Evolutionary conservation across 495 filamentous ascomycete species (phyloP), one percentile per base, ranked within the genome.

Genomic region (Penicillium cosmopolitanum): DNA sequence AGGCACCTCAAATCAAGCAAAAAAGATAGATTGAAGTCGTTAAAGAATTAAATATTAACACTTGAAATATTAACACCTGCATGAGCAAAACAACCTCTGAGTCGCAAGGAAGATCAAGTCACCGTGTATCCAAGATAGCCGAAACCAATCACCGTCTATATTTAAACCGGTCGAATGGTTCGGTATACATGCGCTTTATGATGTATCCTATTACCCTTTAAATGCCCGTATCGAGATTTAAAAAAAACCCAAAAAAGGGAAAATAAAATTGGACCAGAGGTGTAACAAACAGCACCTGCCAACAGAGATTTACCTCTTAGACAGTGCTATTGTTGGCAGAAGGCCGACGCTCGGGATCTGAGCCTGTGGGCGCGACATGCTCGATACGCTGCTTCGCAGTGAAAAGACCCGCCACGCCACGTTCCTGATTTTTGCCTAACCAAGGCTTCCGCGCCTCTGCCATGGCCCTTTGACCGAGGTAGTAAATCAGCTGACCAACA

Each of bases 381-480:
- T 91, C 77, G 46, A 90, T 86, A 81, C 86, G 89, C 69, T 86
- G 78, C 81, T 88, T 95, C 55, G 95, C 95, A 19, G 95, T 98
- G 31, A 93, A 94, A 43, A 96, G 61, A 13, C 95, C 95, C 13
- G 81, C 84, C 44, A 96, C 80, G 25, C 95, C 95, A 5, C 81
- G 73, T 67, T 93, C 87, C 82, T 98, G 95, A 62, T 90, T 85
- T 51, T 82, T 76, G 2, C 95, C 95, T 38, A 98, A 74, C 95
- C 95, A 98, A 5, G 95, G 95, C 82, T 98, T 98, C 73, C 86
- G 87, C 40, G 88, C 85, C 72, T 98, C 95, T n/a, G 92, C 95
- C 47, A 97, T 73, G 1, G 72, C 71, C 56, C 84, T 85, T 47
- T 89, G 89, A 4, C 87, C 88, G 5, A 93, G 72, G 72, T 92